Conservation (phyloP, 2,329 filamentous ascomycete genomes). For the Dactylellina drechsleri region DNA sequence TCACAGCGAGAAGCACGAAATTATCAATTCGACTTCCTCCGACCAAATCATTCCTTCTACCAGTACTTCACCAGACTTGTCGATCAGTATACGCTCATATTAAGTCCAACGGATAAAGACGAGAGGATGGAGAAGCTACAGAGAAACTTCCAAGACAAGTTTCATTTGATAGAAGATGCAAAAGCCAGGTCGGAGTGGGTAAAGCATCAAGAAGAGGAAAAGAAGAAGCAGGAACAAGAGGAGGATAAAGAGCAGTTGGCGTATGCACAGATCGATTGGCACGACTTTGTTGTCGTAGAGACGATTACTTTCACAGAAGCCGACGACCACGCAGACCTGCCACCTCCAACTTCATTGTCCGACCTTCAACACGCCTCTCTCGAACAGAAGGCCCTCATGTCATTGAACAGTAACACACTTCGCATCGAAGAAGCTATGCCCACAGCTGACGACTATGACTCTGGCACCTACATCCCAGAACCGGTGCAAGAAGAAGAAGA, state of each 20-base stretch:
- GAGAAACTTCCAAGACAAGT: conserved; percentile 80
- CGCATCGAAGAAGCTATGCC: conserved; percentile 97
- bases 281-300: conserved; percentile 95
- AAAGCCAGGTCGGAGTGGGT: conserved; percentile 88
- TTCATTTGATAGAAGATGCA: conserved; percentile 79
- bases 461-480: conserved; percentile 59
- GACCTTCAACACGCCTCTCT: conserved; percentile 94
- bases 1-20: conserved; percentile 89
- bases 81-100: conserved; percentile 79
- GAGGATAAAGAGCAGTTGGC: conserved; percentile 80
- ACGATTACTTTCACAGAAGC: conserved; percentile 90
- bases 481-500: conserved; percentile 56
- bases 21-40: conserved; percentile 94
- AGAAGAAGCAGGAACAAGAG: conserved; percentile 86
- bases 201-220: conserved; percentile 84
- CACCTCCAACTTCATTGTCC: conserved; percentile 85
- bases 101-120: conserved; percentile 65
- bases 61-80: conserved; percentile 93
- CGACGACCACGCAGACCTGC: conserved; percentile 86
- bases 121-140: conserved; percentile 78
- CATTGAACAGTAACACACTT: conserved; percentile 77
- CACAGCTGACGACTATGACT: conserved; percentile 74
- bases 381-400: conserved; percentile 92
- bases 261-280: conserved; percentile 94
- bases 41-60: conserved; percentile 94